Evolutionary conservation across 495 filamentous ascomycete genomes (phyloP), one percentile per base, ranked within the genome.

Genomic region (Lichina pygmaea): DNA sequence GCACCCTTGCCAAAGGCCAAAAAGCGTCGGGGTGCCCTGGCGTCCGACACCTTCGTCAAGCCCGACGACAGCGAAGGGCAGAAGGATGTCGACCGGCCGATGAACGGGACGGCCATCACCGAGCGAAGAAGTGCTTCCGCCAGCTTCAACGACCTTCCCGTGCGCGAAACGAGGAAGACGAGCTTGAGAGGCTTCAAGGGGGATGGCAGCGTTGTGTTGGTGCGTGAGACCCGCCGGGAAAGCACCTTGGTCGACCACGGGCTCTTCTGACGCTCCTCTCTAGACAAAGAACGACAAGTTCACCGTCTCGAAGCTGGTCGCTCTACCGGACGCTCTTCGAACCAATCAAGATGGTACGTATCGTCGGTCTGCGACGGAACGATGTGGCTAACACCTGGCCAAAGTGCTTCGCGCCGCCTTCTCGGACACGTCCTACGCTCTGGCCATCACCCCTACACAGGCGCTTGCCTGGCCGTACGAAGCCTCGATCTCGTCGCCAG

Each of bases 391-490:
- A 48, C 16, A 9, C 16, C 33, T 7, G 33, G 13, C 12, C 34
- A 8, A 47, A 24, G 44, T n/a, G 30, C 31, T 48, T 43, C 44
- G 16, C 16, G 78, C 71, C 33, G 67, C 80, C 52, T 71, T 75
- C 53, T 63, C 70, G 1, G 59, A 64, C n/a, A 69, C 65, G 44
- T 73, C 76, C 41, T 78, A 84, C 56, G 91, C 78, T 36, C 64
- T 95, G 34, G 73, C 72, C 34, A 64, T 93, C 43, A 89, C 84
- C 8, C 72, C 76, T 42, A 73, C 71, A 2, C 70, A 82, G 53
- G 91, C 85, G 43, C 68, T 83, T 38, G 72, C 92, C 41, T 99
- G 89, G 89, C 76, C 81, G 43, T 95, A 94, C 56, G 73, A 59
- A 6, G 50, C 56, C 4, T 34, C 60, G 9, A 46, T 66, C 13